Percentiles rank a stretch among this genome's conserved stretches.
Conservation (phyloP, 2,329 filamentous ascomycete genomes). For the Colletotrichum sp. region DNA sequence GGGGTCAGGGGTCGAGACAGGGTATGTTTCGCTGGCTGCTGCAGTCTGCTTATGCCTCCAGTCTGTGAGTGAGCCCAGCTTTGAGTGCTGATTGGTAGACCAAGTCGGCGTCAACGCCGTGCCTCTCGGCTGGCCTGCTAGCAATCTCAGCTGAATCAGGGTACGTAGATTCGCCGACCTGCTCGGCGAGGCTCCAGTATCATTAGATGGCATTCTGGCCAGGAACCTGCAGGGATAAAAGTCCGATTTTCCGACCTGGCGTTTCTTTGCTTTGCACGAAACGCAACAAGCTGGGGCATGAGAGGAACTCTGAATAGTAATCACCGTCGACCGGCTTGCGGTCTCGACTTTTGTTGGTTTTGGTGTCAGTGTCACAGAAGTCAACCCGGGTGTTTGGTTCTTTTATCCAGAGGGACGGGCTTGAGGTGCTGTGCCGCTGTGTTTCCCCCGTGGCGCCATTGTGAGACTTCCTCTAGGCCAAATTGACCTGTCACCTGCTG, state of each 20-base stretch:
- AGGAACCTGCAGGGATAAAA: constrained; percentile 4
- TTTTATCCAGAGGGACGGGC: neutral
- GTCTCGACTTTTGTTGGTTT: neutral
- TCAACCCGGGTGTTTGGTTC: neutral
- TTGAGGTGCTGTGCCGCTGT: neutral
- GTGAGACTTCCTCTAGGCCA: neutral
- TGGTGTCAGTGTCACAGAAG: neutral
- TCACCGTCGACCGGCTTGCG: neutral
- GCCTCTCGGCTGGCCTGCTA: constrained; percentile 8
- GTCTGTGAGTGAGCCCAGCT: neutral
- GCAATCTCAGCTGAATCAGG: constrained; percentile 11
- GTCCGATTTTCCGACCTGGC: neutral
- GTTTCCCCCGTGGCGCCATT: neutral
- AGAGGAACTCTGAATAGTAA: neutral
- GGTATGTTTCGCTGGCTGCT: constrained; percentile 5
- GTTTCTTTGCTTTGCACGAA: neutral
- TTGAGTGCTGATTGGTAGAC: neutral
- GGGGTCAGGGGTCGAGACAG: constrained; percentile 9
- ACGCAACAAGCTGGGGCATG: neutral
- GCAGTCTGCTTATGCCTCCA: constrained; percentile 7
- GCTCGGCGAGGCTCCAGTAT: neutral
- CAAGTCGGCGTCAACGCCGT: neutral
- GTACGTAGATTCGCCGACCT: neutral
- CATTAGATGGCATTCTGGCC: neutral
- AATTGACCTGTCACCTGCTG: neutral